phyloP scores from a whole-genome alignment of 2,329 filamentous ascomycete species.

The Hypoxylon rubiginosum region DNA sequence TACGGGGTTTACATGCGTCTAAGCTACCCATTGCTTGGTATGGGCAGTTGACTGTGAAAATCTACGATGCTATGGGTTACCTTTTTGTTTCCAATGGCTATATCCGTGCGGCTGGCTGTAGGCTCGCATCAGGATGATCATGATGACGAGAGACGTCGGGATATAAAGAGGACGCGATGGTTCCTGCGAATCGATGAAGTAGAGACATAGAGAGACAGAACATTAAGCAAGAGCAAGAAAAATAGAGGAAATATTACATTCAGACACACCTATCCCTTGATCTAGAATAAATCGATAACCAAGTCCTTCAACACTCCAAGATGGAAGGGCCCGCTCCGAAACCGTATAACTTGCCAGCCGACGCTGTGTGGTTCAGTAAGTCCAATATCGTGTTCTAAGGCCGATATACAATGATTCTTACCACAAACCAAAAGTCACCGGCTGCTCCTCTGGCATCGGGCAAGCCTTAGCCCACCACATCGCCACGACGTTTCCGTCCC shows the following conservation, averaged over 20 bases:
- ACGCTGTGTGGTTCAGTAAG: constrained; percentile 50
- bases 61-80: background rate
- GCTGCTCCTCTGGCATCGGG: constrained; percentile 53
- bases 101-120: background rate
- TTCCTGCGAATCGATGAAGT: background rate
- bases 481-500: constrained; percentile 33
- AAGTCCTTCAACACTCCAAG: background rate
- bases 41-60: background rate
- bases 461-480: constrained; percentile 44
- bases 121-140: background rate
- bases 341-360: constrained; percentile 42
- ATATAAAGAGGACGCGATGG: constrained; percentile 9
- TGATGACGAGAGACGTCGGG: background rate
- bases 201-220: background rate
- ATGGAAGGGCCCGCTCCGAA: constrained; percentile 19
- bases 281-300: background rate
- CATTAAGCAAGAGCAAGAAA: background rate
- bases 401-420: background rate
- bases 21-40: background rate
- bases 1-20: background rate
- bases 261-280: background rate
- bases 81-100: background rate
- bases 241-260: background rate
- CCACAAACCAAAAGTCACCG: constrained; percentile 43
- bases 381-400: background rate